Percentiles rank a stretch among this genome's conserved stretches.
phyloP scores from a whole-genome alignment of 2,329 filamentous ascomycete genomes.

The Paraconiothyrium brasiliense region DNA sequence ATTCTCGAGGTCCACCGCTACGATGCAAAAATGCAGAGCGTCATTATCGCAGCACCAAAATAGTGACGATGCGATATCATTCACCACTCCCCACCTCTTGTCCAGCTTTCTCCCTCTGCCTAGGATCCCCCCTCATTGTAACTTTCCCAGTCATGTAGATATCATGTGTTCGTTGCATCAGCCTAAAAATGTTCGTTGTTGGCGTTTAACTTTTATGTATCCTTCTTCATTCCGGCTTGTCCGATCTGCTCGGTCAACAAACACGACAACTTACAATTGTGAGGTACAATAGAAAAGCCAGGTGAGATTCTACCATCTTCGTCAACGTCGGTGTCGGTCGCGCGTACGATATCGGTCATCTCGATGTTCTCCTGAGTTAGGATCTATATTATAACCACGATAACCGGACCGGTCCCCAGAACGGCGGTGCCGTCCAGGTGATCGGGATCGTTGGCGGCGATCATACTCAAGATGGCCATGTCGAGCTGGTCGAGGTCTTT shows the following conservation, averaged over 20 bases:
- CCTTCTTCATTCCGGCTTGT: not conserved
- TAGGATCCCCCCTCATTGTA: not conserved
- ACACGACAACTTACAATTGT: not conserved
- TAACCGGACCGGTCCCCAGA: not conserved
- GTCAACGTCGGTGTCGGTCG: not conserved
- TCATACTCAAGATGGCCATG: not conserved
- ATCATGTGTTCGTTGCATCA: not conserved
- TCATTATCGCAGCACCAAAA: slow-evolving; percentile 34
- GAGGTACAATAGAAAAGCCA: not conserved
- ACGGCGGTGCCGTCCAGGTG: not conserved
- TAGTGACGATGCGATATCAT: slow-evolving; percentile 9
- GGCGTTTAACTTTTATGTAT: no score
- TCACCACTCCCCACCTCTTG: not conserved
- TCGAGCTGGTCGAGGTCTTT: not conserved
- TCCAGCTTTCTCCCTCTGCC: not conserved
- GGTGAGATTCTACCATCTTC: not conserved
- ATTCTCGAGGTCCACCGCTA: slow-evolving; percentile 37
- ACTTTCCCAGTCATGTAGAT: not conserved
- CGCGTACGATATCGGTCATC: not conserved
- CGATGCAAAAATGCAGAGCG: slow-evolving; percentile 34
- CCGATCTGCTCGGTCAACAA: not conserved
- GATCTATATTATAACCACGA: not conserved
- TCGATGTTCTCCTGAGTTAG: not conserved
- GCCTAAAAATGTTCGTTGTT: not conserved
- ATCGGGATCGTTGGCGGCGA: not conserved